phyloP scores from a whole-genome alignment of 2,329 filamentous ascomycete genomes.

The Xylariaceae sp. region DNA sequence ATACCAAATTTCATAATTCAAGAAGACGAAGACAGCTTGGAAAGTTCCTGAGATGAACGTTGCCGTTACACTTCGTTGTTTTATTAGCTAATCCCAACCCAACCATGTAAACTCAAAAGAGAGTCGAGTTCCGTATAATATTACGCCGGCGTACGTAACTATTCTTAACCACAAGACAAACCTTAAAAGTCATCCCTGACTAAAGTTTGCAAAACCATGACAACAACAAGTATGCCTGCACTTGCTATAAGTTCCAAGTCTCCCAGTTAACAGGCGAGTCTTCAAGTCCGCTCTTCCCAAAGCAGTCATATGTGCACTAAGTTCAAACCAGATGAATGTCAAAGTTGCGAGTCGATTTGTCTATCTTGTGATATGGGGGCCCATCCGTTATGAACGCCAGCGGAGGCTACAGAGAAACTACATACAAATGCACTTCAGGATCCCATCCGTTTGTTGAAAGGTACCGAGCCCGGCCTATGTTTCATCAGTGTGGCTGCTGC shows the following conservation, averaged over 20 bases:
- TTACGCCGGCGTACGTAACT: too few relatives aligned
- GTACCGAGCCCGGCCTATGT: constrained; percentile 12
- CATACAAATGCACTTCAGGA: constrained; percentile 13
- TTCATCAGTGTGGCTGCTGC: constrained; percentile 23
- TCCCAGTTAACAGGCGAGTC: too few relatives aligned
- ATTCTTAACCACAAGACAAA: too few relatives aligned
- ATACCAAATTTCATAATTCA: background rate
- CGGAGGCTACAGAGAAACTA: constrained; percentile 12
- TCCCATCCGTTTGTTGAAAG: constrained; percentile 1
- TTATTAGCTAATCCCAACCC: too few relatives aligned
- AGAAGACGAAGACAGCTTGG: too few relatives aligned
- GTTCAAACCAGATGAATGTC: background rate
- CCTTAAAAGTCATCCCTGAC: too few relatives aligned
- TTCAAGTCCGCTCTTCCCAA: too few relatives aligned
- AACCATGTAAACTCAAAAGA: too few relatives aligned
- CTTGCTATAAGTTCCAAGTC: background rate
- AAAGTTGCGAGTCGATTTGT: constrained; percentile 4
- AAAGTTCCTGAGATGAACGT: too few relatives aligned
- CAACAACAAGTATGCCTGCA: background rate
- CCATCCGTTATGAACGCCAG: constrained; percentile 9
- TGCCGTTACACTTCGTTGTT: too few relatives aligned
- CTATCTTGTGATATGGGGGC: constrained; percentile 2
- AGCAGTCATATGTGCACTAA: background rate
- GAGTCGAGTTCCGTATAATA: too few relatives aligned
- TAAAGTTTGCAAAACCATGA: background rate